Evolutionary conservation across 805 yeast genomes (phyloP).

Genomic region (Candida palmyrensis): DNA sequence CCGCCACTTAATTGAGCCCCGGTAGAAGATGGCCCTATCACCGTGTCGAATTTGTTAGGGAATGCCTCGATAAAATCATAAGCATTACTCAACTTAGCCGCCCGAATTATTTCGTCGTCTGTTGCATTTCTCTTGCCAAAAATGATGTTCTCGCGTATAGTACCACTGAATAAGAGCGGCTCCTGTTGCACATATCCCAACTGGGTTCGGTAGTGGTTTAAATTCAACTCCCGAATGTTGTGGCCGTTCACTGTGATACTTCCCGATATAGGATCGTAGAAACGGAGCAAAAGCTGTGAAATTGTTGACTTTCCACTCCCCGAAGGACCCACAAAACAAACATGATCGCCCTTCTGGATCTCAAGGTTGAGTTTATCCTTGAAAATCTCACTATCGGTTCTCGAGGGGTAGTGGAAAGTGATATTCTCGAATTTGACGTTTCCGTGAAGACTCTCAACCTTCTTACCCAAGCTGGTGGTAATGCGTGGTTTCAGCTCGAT

Average conservation of each 20-base stretch:
- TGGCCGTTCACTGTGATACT: conserved; percentile 58
- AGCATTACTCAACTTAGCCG: conserved; percentile 70
- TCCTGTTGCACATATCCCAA: conserved; percentile 94
- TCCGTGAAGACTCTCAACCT: conserved; percentile 40
- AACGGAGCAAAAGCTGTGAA: conserved; percentile 70
- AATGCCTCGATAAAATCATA: conserved; percentile 60
- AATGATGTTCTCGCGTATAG: conserved; percentile 74
- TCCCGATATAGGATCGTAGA: conserved; percentile 76
- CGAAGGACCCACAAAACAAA: conserved; percentile 94
- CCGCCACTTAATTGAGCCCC: conserved; percentile 87
- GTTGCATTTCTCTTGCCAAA: conserved; percentile 62
- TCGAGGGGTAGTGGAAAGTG: conserved; percentile 75
- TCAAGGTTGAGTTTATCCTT: conserved; percentile 33
- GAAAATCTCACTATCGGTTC: conserved; percentile 69
- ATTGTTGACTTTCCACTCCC: conserved; percentile 95
- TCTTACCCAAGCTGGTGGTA: conserved; percentile 57
- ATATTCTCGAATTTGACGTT: conserved; percentile 61
- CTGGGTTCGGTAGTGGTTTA: conserved; percentile 66
- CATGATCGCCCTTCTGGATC: conserved; percentile 76
- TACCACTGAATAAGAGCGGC: conserved; percentile 82
- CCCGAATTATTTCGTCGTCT: conserved; percentile 54
- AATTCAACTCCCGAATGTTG: conserved; percentile 57
- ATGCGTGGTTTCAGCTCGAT: conserved; percentile 74
- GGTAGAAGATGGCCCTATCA: conserved; percentile 69
- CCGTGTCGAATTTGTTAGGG: conserved; percentile 78